Evolutionary conservation across 108 stramenopile species (phyloP), one percentile per base, ranked within the genome.

Genomic region (Chaetoceros muelleri): DNA sequence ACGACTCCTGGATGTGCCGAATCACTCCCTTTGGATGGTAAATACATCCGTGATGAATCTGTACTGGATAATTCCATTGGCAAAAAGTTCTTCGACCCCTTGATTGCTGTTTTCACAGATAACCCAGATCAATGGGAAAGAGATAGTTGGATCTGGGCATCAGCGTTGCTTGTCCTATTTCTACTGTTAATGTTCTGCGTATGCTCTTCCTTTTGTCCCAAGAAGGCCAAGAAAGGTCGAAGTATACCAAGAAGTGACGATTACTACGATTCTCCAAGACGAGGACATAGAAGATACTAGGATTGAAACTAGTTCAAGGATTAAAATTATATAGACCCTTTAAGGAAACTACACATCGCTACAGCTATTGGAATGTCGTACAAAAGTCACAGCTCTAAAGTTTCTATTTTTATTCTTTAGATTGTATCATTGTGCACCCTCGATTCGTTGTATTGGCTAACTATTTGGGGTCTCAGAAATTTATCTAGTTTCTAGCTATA

Each of bases 91-190:
- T 91, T 91, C 57, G 89, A 91, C 60, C 85, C 85, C 2, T 58
- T 91, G 17, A 67, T 87, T 46, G 73, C 85, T 18, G 83, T 87
- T n/a, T 91, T 91, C 75, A 79, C 82, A 2, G 89, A 91, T 60
- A 81, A 91, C 55, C 85, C 85, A 1, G 82, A 87, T 62, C 76
- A 74, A 28, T 91, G 89, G 89, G 82, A 78, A 20, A 79, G 79
- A 10, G 71, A 80, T 23, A 65, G 69, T 21, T 91, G 89, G 89
- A 81, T 81, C 2, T 91, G 89, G 89, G 85, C 83, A 8, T 80
- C 80, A 28, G 89, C 82, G 23, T 57, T 91, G 28, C 58, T 91
- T 45, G 72, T 79, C 1, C 72, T 91, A 28, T 82, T 84, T 46
- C 52, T 91, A 46, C 30, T 91, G 8, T 72, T 91, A 79, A 54